A percentile compares a stretch with the other conserved stretches of the same genome.
Evolutionary conservation across 2,329 filamentous ascomycete genomes (phyloP).

Genomic region (Pseudogymnoascus sp.): DNA sequence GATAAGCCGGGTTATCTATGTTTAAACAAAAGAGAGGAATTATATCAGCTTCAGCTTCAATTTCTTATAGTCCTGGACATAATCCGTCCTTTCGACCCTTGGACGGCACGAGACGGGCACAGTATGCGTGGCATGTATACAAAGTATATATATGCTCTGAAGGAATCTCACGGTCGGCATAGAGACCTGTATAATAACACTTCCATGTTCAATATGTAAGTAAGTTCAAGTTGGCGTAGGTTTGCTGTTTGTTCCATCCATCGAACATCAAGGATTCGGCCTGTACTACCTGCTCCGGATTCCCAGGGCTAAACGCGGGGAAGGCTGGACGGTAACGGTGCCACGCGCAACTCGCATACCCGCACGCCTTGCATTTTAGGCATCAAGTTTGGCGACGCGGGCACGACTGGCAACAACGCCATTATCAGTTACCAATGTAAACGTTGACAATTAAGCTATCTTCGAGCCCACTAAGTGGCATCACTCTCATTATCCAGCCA

Average conservation of each 20-base stretch:
- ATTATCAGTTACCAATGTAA: slow-evolving; percentile 9
- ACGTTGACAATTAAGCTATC: slow-evolving; percentile 8
- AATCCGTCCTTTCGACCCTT: not conserved
- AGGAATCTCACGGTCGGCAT: not conserved
- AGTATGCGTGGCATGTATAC: not conserved
- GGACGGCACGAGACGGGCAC: not conserved
- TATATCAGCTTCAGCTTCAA: not conserved
- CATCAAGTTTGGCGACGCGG: not conserved
- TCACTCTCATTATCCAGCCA: slow-evolving; percentile 2
- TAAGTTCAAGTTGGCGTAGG: not conserved
- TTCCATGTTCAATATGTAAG: not conserved
- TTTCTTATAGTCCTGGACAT: not conserved
- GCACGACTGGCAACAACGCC: slow-evolving; percentile 8
- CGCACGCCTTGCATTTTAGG: not conserved
- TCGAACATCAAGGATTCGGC: not conserved
- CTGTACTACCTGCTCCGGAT: not conserved
- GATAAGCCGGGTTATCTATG: not conserved
- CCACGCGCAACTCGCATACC: not conserved
- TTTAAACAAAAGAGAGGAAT: not conserved
- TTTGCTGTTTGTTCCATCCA: not conserved
- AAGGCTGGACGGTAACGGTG: not conserved
- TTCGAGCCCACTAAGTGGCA: not conserved
- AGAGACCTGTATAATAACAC: not conserved
- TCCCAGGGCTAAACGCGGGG: not conserved
- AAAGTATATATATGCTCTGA: not conserved